Conservation (phyloP, 768 basidiomycete genomes). For the Epithele typhae region DNA sequence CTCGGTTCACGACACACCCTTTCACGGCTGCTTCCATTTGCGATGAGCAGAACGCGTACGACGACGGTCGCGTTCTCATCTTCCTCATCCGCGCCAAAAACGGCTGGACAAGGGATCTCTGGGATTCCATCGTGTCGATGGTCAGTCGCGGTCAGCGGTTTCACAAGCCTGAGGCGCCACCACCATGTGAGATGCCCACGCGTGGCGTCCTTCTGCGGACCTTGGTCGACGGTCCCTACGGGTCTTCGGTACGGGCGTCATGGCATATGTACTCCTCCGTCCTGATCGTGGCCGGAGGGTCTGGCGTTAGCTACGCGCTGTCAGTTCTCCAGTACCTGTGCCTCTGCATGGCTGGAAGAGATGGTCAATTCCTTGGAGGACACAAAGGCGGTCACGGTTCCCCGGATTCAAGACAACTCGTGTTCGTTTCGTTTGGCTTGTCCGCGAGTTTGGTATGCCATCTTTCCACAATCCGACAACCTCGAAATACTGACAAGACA, state of each 20-base stretch:
- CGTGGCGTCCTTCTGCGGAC: conserved; percentile 51
- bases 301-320: conserved; percentile 70
- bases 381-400: conserved; percentile 39
- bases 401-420: conserved; percentile 42
- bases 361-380: conserved; percentile 46
- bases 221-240: conserved; percentile 66
- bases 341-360: conserved; percentile 50
- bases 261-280: conserved; percentile 60
- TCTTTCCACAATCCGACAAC: background rate
- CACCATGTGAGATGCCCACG: conserved; percentile 30
- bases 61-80: conserved; percentile 51
- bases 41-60: conserved; percentile 40
- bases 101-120: conserved; percentile 67
- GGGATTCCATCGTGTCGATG: conserved; percentile 46
- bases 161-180: conserved; percentile 27
- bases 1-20: conserved; percentile 60
- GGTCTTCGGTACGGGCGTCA: conserved; percentile 52
- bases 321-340: conserved; percentile 63
- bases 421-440: conserved; percentile 72
- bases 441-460: conserved; percentile 66
- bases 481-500: background rate
- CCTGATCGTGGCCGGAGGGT: conserved; percentile 66
- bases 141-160: conserved; percentile 26
- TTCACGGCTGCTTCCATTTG: conserved; percentile 67
- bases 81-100: conserved; percentile 65